Evolutionary conservation across 805 yeast species (phyloP), one percentile per base, ranked within the genome.

Genomic region (Pichia occidentalis): DNA sequence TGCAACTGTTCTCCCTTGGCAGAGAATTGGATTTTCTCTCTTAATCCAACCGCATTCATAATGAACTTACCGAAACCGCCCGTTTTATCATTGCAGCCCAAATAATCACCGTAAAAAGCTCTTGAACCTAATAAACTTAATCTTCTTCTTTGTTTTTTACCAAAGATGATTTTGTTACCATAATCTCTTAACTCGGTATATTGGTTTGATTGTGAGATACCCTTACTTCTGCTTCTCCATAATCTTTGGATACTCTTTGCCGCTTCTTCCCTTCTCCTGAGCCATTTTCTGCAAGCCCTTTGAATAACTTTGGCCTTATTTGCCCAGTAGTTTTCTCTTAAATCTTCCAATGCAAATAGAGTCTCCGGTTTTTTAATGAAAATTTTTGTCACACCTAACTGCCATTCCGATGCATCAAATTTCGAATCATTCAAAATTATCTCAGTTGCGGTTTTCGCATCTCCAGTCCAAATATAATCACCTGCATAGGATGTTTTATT

Each of bases 301-400:
- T 92, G 99, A 50, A 92, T 90, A 52, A 95, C 77, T 4, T 95
- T 88, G 4, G 98, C 98, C 95, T 92, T 92, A 51, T 85, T 85
- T 54, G 86, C 90, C 97, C 98, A 92, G 58, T 87, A 92, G 65
- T 80, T 83, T 53, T 92, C 99, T 60, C 97, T 76, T 90, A 90
- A 78, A 51, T 85, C 90, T 63, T 92, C 99, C 41, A 92, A 66
- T 0, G 96, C 95, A 59, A 92, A 92, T 52, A 92, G 67, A 0
- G 97, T 90, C 59, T 92, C 98, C 8, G 98, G 98, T 10, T 95
- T 86, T 56, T 92, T 92, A 61, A 92, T 88, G 59, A 92, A 92
- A 5, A 92, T 88, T 60, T 87, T 88, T 8, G 94, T 74, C 3
- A 80, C 80, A 57, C 98, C 98, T 64, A 90, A 65, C 62, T 92